A percentile compares a stretch with the other conserved stretches of the same genome.
These are phyloP conservation scores for Herpomyces periplanetae DNA, from an alignment of 2,329 filamentous ascomycete species.

Conservation along the genomic window DNA sequence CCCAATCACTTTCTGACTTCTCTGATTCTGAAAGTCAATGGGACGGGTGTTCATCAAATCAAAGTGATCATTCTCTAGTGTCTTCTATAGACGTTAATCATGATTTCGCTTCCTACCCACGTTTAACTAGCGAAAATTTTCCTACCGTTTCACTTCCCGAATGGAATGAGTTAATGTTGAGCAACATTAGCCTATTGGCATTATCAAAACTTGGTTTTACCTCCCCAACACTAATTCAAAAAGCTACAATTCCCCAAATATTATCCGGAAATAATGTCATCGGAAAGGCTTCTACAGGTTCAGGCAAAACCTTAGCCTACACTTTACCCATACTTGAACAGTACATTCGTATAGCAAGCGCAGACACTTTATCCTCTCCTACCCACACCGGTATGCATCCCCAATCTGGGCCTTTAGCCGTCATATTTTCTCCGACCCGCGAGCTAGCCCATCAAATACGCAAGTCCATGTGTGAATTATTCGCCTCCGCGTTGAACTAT, in stretches of 20 bases:
- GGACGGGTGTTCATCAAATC: no score
- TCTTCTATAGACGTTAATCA: no score
- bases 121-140: no score
- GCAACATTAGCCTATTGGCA: conserved; percentile 22
- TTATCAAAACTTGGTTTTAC: conserved; percentile 41
- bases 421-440: conserved; percentile 63
- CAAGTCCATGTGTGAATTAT: conserved; percentile 39
- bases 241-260: conserved; percentile 37
- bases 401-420: conserved; percentile 18
- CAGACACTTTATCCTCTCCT: conserved; percentile 6
- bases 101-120: no score
- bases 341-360: conserved; percentile 16
- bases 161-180: no score
- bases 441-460: conserved; percentile 74
- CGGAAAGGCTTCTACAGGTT: conserved; percentile 80
- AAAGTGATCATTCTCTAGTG: no score
- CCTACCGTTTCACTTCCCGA: no score
- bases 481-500: conserved; percentile 19
- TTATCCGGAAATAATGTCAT: conserved; percentile 56
- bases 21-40: no score
- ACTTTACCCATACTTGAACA: conserved; percentile 65
- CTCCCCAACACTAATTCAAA: conserved; percentile 46
- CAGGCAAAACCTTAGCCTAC: conserved; percentile 81
- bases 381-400: conserved; percentile 6
- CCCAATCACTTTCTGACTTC: no score